Evolutionary conservation across 1,139 yeast genomes (phyloP).

Genomic region (Blastobotrys arbuscula): DNA sequence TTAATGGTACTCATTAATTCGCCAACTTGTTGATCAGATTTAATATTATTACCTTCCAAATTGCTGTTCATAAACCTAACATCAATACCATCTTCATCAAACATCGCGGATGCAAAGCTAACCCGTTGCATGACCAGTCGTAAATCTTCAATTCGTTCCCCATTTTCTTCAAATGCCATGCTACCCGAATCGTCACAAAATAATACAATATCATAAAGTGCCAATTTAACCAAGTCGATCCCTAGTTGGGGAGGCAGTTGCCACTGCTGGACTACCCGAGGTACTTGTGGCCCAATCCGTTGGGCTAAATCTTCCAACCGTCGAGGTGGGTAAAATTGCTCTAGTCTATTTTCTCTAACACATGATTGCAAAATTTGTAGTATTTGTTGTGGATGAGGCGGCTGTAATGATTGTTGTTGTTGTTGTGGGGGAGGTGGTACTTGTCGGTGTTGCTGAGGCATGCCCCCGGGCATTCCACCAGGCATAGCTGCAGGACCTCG

Average conservation of each 20-base stretch:
- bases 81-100: constrained; percentile 33
- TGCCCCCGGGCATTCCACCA: neutral
- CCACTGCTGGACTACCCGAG: constrained; percentile 28
- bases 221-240: constrained; percentile 30
- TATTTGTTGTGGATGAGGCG: constrained; percentile 10
- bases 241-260: constrained; percentile 32
- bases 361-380: constrained; percentile 25
- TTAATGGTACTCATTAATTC: constrained; percentile 25
- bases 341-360: constrained; percentile 31
- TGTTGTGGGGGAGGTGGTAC: constrained; percentile 13
- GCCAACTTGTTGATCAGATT: constrained; percentile 27
- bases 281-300: constrained; percentile 25
- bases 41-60: constrained; percentile 28
- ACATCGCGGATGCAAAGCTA: constrained; percentile 32
- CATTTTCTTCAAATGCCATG: constrained; percentile 35
- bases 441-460: constrained; percentile 9
- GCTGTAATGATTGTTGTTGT: constrained; percentile 7
- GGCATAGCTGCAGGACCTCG: neutral
- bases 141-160: constrained; percentile 34
- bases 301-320: constrained; percentile 30
- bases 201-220: constrained; percentile 33
- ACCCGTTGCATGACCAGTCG: constrained; percentile 30
- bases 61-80: constrained; percentile 32
- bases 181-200: constrained; percentile 35
- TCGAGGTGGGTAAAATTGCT: constrained; percentile 32